A percentile compares a stretch with the other conserved stretches of the same genome.
Evolutionary conservation across 176 grass and related monocot species (phyloP).

Genomic region (Poa annua): DNA sequence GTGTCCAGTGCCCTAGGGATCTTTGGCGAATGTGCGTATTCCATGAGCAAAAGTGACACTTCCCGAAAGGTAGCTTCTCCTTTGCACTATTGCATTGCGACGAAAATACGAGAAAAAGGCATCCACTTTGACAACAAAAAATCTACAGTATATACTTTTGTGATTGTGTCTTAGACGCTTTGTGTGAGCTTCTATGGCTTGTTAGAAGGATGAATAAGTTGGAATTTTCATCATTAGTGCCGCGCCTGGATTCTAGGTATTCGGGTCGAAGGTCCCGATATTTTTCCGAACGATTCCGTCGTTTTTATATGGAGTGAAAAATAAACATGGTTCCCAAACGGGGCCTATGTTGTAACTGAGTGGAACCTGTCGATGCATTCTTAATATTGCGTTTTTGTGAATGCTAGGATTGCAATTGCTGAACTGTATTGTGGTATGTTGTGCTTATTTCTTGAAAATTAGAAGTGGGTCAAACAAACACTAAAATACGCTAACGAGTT

Average conservation of each 20-base stretch:
- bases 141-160: neutral
- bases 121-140: neutral
- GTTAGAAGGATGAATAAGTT: constrained; percentile 12
- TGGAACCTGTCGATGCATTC: neutral
- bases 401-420: too few relatives aligned
- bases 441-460: too few relatives aligned
- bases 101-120: constrained; percentile 13
- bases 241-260: too few relatives aligned
- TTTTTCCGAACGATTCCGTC: too few relatives aligned
- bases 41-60: constrained; percentile 2
- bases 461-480: too few relatives aligned
- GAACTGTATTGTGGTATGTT: too few relatives aligned
- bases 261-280: too few relatives aligned
- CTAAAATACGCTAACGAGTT: neutral
- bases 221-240: neutral
- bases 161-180: neutral
- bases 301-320: too few relatives aligned
- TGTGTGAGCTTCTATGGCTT: constrained; percentile 30
- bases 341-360: too few relatives aligned
- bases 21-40: neutral
- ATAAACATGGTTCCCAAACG: too few relatives aligned
- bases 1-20: neutral
- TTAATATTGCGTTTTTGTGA: neutral
- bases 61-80: constrained; percentile 15
- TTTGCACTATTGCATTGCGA: neutral